Conservation (phyloP, 371 early-diverging fungal genomes). For the Apophysomyces trapeziformis region DNA sequence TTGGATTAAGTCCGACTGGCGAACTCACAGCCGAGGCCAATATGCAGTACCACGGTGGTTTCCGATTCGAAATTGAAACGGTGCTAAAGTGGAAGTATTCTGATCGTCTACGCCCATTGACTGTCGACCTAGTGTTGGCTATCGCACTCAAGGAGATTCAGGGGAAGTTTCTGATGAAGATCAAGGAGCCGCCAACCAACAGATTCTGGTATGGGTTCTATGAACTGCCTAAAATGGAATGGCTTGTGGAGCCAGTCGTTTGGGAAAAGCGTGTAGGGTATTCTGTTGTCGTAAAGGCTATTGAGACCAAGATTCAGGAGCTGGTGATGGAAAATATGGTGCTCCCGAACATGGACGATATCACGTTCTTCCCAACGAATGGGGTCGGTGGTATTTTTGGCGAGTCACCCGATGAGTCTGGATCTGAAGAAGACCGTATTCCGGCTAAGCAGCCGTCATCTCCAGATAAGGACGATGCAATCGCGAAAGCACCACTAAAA, state of each 20-base stretch:
- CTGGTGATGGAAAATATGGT: constrained; percentile 82
- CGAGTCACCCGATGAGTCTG: constrained; percentile 12
- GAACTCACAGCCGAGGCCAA: constrained; percentile 77
- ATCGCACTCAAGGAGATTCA: constrained; percentile 71
- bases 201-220: constrained; percentile 91
- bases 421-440: constrained; percentile 11
- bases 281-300: constrained; percentile 80
- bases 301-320: constrained; percentile 84
- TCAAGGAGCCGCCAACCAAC: constrained; percentile 88
- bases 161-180: constrained; percentile 77
- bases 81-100: constrained; percentile 60
- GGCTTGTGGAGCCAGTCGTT: constrained; percentile 86
- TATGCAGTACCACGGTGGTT: constrained; percentile 80
- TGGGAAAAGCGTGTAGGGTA: constrained; percentile 84
- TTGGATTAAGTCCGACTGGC: constrained; percentile 70
- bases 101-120: constrained; percentile 64
- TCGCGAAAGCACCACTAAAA: not conserved
- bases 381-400: constrained; percentile 69
- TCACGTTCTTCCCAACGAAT: constrained; percentile 76
- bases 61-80: constrained; percentile 75
- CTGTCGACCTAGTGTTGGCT: constrained; percentile 78
- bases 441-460: constrained; percentile 1
- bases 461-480: constrained; percentile 1
- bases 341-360: constrained; percentile 91
- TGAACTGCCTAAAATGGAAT: constrained; percentile 78